These are phyloP conservation scores for Tardiomyces blankii DNA, from an alignment of 1,139 yeast genomes.

Conservation along the genomic window DNA sequence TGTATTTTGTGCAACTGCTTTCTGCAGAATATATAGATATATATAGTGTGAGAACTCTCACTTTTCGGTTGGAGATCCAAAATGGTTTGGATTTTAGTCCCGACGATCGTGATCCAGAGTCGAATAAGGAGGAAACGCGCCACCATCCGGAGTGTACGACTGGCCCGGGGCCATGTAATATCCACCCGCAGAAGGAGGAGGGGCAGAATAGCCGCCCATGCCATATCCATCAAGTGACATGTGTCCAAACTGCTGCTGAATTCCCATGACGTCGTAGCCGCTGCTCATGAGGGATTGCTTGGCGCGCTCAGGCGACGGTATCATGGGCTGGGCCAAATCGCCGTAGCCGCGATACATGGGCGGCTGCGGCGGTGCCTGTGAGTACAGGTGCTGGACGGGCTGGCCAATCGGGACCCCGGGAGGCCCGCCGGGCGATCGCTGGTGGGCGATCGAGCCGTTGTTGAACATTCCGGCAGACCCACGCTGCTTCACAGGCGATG, in stretches of 20 bases:
- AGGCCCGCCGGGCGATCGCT: background rate
- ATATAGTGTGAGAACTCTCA: too few relatives aligned
- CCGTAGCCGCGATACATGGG: background rate
- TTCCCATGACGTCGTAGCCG: slow-evolving; percentile 1
- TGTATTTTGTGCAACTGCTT: too few relatives aligned
- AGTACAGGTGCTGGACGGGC: background rate
- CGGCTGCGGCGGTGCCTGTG: background rate
- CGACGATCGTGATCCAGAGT: too few relatives aligned
- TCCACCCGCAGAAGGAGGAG: background rate
- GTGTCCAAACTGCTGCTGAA: slow-evolving; percentile 6
- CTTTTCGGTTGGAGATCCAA: too few relatives aligned
- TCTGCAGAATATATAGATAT: too few relatives aligned
- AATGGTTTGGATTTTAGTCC: too few relatives aligned
- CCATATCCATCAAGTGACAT: background rate
- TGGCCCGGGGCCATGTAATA: too few relatives aligned
- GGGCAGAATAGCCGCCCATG: background rate
- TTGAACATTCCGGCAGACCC: background rate
- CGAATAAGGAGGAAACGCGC: too few relatives aligned
- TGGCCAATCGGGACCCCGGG: background rate
- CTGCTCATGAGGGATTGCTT: background rate
- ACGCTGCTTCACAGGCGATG: background rate
- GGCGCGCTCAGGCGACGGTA: background rate
- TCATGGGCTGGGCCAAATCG: background rate
- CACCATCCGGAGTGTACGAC: too few relatives aligned
- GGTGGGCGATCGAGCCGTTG: background rate